Conservation (phyloP, 2,329 filamentous ascomycete species). For the Madurella mycetomatis region DNA sequence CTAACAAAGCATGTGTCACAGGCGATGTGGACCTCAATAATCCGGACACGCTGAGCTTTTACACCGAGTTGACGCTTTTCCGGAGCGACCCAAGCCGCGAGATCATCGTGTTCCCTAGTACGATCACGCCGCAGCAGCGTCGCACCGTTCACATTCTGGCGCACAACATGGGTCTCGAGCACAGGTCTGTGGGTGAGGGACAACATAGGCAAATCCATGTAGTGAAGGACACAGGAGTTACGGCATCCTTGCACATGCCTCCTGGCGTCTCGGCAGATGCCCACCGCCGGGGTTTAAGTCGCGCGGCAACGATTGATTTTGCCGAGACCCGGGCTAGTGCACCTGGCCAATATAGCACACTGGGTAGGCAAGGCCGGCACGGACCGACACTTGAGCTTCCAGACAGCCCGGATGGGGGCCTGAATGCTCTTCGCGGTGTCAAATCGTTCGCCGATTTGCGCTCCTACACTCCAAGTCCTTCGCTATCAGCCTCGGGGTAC, state of each 20-base stretch:
- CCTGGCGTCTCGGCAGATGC: constrained; percentile 67
- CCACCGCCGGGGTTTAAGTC: constrained; percentile 78
- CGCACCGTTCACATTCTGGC: constrained; percentile 90
- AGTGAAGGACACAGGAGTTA: constrained; percentile 60
- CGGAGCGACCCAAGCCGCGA: constrained; percentile 67
- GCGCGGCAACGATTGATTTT: constrained; percentile 96
- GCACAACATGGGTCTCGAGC: constrained; percentile 89
- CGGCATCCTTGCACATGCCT: constrained; percentile 51
- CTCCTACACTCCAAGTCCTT: constrained; percentile 91
- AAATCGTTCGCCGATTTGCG: constrained; percentile 96
- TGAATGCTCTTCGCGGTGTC: constrained; percentile 81
- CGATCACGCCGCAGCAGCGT: constrained; percentile 76
- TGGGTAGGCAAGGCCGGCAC: constrained; percentile 65
- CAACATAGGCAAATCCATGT: constrained; percentile 89
- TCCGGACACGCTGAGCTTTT: constrained; percentile 78
- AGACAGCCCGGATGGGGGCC: constrained; percentile 68
- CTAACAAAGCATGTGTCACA: constrained; percentile 18
- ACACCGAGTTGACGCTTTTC: constrained; percentile 86
- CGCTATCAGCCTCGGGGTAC: constrained; percentile 84
- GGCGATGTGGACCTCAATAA: constrained; percentile 76
- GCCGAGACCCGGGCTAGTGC: constrained; percentile 63
- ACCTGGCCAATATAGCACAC: constrained; percentile 64
- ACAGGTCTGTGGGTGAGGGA: constrained; percentile 82
- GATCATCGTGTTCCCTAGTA: constrained; percentile 76
- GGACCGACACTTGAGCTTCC: constrained; percentile 76